phyloP scores from a whole-genome alignment of 2,329 filamentous ascomycete species.

The Cucurbitaria berberidis region DNA sequence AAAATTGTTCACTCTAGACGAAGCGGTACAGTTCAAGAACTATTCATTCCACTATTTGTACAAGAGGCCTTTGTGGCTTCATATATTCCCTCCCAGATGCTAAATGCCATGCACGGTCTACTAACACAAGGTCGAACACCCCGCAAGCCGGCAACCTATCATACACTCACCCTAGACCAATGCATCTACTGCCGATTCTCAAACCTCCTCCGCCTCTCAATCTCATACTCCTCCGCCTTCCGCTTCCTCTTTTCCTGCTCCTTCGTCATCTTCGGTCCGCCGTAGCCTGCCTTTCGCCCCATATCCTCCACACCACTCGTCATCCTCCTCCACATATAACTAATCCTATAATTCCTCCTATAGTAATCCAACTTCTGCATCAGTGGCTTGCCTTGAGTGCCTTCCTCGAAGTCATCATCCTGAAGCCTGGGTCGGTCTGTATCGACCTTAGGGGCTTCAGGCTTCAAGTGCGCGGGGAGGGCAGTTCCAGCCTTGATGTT shows the following conservation, averaged over 20 bases:
- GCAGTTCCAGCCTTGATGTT: conserved; percentile 32
- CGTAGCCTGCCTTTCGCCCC: conserved; percentile 23
- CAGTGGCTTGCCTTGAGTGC: conserved; percentile 23
- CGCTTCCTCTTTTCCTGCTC: conserved; percentile 36
- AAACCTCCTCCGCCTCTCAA: conserved; percentile 35
- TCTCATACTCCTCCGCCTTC: conserved; percentile 36
- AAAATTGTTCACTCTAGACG: background rate
- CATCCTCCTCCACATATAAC: conserved; percentile 25
- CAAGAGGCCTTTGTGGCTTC: conserved; percentile 6
- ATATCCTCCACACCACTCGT: conserved; percentile 13
- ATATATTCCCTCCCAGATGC: background rate
- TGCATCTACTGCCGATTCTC: conserved; percentile 31
- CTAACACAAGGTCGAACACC: conserved; percentile 17
- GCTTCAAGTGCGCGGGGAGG: conserved; percentile 34
- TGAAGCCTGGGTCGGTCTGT: conserved; percentile 23
- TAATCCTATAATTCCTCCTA: conserved; percentile 32
- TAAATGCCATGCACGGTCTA: conserved; percentile 5
- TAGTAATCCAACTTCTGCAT: conserved; percentile 34
- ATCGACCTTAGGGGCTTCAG: conserved; percentile 19
- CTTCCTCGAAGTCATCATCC: conserved; percentile 31
- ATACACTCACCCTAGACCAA: conserved; percentile 22
- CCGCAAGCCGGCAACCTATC: conserved; percentile 17
- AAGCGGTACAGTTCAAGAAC: conserved; percentile 7
- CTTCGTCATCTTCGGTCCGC: conserved; percentile 20
- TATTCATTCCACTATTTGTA: conserved; percentile 24